These are phyloP conservation scores for Fistulifera pelliculosa DNA, from an alignment of 108 stramenopile species.

Conservation along the genomic window DNA sequence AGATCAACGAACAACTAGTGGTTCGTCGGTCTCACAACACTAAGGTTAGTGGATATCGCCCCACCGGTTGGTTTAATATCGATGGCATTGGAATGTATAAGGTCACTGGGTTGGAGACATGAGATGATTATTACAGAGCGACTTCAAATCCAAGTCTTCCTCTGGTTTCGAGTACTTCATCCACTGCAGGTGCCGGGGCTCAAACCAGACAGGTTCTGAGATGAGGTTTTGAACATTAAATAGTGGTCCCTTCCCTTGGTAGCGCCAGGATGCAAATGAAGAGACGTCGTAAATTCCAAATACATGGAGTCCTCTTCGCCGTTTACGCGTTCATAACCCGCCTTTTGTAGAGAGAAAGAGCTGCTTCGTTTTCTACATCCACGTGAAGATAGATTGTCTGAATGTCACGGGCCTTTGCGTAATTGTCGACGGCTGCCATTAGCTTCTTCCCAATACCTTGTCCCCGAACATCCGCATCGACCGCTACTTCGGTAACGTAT, in stretches of 20 bases:
- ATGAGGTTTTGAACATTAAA: constrained; percentile 48
- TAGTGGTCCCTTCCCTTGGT: constrained; percentile 57
- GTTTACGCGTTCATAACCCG: constrained; percentile 32
- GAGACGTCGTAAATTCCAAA: constrained; percentile 63
- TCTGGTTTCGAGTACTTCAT: no score
- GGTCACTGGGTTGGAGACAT: no score
- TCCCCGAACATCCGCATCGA: constrained; percentile 41
- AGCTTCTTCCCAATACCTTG: constrained; percentile 53
- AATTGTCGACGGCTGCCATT: constrained; percentile 21
- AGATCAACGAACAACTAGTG: no score
- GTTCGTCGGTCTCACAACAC: no score
- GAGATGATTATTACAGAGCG: no score
- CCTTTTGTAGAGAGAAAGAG: constrained; percentile 49
- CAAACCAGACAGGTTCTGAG: constrained; percentile 41
- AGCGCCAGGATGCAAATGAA: constrained; percentile 70
- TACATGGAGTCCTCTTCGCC: constrained; percentile 32
- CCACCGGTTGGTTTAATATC: no score
- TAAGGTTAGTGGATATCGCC: no score
- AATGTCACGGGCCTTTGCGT: constrained; percentile 43
- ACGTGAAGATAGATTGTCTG: constrained; percentile 81
- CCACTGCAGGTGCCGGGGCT: no score
- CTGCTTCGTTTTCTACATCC: constrained; percentile 61
- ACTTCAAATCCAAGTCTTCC: no score
- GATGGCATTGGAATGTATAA: no score
- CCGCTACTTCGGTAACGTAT: constrained; percentile 84